Evolutionary conservation across 108 stramenopile genomes (phyloP), one percentile per base, ranked within the genome.

Genomic region (Pseudonitzschia multiseries): DNA sequence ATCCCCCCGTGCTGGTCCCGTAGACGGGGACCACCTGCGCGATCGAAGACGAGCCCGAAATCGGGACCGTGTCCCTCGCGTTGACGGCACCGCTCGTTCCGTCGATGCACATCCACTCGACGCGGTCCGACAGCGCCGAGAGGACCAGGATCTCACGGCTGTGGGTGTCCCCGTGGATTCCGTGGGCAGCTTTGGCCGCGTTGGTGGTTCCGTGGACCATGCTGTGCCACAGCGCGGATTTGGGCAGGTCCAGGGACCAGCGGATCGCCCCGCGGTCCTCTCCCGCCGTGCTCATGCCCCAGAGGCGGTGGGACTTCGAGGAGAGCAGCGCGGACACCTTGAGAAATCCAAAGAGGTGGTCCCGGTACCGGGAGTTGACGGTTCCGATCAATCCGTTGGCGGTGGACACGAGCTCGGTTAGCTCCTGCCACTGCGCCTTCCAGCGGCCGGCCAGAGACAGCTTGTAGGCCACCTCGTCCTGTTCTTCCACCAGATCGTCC

Each of bases 91-190:
- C 94, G 15, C 69, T 85, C 24, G 84, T 80, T 15, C 90, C 94
- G 72, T 95, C 94, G 54, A 92, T 74, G 59, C 90, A 92, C 48
- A 76, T 85, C 91, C 91, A 95, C 40, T 84, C 77, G 48, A 91
- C 64, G 17, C 43, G n/a, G 18, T 27, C 57, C 15, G 68, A 27
- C 17, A 72, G 61, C 28, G 77, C 79, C 32, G 84, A 89, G 36
- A 93, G 31, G 29, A 87, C 70, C 69, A 91, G 59, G 61, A 90
- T 79, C 59, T 90, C 89, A 51, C 81, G 86, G 71, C 88, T 84
- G 71, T 89, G 82, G 14, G 85, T 87, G 62, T 80, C 89, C 15
- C 87, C 87, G 61, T 90, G 82, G 53, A 89, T 86, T 24, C 85
- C 89, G 41, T 87, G 86, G 61, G 78, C 70, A n/a, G 73, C 77